Evolutionary conservation across 305 asterid genomes (phyloP), one percentile per base, ranked within the genome.

Genomic region (Fraxinus velutina): DNA sequence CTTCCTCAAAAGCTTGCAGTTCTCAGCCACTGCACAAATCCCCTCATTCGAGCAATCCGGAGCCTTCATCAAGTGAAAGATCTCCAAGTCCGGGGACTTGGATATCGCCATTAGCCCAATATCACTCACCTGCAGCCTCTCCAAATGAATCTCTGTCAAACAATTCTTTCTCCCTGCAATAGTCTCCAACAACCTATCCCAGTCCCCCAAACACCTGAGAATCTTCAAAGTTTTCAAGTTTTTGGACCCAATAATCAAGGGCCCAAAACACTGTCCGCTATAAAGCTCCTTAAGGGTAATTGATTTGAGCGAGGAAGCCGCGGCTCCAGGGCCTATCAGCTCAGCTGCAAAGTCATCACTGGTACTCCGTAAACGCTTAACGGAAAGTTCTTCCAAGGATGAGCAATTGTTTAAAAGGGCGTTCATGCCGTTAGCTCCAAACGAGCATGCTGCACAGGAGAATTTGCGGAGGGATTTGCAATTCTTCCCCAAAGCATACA

Each of bases 401-500:
- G 88, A 83, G 55, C 90, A 90, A 79, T 91, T 80, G 68, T 82
- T 78, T 73, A 91, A 73, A 29, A 91, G 85, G 32, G 92, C 95
- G 66, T 91, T 91, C 91, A 91, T 86, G 36, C 93, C 94, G 73
- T 89, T 90, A 10, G 93, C 89, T 0, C 96, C 96, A 24, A 92
- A 92, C 89, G 80, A 78, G 79, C 96, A 92, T 42, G 91, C 85
- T 15, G 89, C 90, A 52, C 91, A 87, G 8, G 94, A 90, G 29
- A 92, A 90, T 81, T 91, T 91, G 72, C 87, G 88, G 52, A 92
- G 76, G 10, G 80, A 80, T 83, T 86, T 89, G 68, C 94, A 92
- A 29, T 92, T 91, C 42, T 47, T 73, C 29, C 91, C 93, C 66
- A 92, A 73, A 27, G 88, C 85, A 17, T 88, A 57, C 91, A 92